A percentile compares a stretch with the other conserved stretches of the same genome.
Conservation (phyloP, 78 protist genomes). For the Dictyostelium purpureum region DNA sequence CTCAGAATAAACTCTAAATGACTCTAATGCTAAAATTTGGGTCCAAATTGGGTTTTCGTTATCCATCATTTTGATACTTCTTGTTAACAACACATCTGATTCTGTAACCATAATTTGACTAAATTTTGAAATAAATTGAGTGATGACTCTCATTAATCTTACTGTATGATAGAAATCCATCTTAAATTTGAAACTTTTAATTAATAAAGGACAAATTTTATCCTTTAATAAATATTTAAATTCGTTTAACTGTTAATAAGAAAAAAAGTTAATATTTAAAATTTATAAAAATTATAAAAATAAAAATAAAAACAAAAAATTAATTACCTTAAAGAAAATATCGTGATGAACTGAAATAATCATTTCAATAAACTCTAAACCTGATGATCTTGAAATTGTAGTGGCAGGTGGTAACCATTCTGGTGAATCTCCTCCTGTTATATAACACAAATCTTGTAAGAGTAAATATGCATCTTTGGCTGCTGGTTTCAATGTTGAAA, state of each 20-base stretch:
- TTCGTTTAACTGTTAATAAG: slow-evolving; percentile 46
- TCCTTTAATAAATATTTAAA: slow-evolving; percentile 74
- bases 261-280: neutral
- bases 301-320: neutral
- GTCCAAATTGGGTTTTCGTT: slow-evolving; percentile 52
- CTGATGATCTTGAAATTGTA: slow-evolving; percentile 48
- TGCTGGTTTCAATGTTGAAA: slow-evolving; percentile 36
- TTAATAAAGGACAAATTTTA: slow-evolving; percentile 76
- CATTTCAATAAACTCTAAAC: slow-evolving; percentile 76
- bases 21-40: slow-evolving; percentile 72
- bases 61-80: slow-evolving; percentile 65
- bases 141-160: slow-evolving; percentile 71
- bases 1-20: slow-evolving; percentile 55
- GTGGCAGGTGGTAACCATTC: slow-evolving; percentile 58
- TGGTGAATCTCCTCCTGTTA: slow-evolving; percentile 70
- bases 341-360: slow-evolving; percentile 41
- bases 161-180: slow-evolving; percentile 74
- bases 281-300: neutral
- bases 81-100: slow-evolving; percentile 65
- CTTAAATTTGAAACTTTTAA: slow-evolving; percentile 59
- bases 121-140: slow-evolving; percentile 67
- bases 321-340: slow-evolving; percentile 25
- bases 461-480: slow-evolving; percentile 64
- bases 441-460: slow-evolving; percentile 60
- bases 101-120: slow-evolving; percentile 68